Conservation (phyloP, 2,329 filamentous ascomycete species). For the Cladosporium sphaerospermum region DNA sequence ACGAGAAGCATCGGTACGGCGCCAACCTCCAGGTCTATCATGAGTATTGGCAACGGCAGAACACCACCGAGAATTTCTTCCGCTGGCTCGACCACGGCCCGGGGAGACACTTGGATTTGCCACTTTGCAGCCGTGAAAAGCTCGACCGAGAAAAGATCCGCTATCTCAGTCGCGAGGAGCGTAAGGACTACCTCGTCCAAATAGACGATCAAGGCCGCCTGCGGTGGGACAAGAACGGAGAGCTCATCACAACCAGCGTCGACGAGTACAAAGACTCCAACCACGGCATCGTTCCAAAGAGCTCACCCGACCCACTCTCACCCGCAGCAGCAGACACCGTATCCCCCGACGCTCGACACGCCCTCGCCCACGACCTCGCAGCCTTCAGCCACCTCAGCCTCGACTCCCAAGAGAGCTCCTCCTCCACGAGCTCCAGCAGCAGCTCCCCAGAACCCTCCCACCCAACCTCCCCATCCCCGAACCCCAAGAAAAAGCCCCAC, state of each 20-base stretch:
- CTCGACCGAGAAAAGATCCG: conserved; percentile 74
- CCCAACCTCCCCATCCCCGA: conserved; percentile 32
- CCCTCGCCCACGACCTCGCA: neutral
- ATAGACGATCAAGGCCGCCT: conserved; percentile 68
- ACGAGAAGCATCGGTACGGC: conserved; percentile 75
- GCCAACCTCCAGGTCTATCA: conserved; percentile 77
- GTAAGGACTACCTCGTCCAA: conserved; percentile 70
- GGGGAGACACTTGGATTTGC: conserved; percentile 62
- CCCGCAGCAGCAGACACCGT: conserved; percentile 13
- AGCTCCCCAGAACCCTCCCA: neutral
- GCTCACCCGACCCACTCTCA: conserved; percentile 35
- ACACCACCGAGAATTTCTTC: conserved; percentile 78
- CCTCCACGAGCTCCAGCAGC: conserved; percentile 8
- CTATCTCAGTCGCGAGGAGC: conserved; percentile 77
- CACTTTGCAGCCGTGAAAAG: conserved; percentile 63
- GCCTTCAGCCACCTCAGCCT: conserved; percentile 1
- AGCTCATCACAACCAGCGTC: conserved; percentile 67
- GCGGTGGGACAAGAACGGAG: conserved; percentile 78
- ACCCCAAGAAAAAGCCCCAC: conserved; percentile 38
- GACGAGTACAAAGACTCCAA: conserved; percentile 70
- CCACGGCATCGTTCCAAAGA: conserved; percentile 48
- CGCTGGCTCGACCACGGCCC: conserved; percentile 84
- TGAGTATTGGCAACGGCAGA: conserved; percentile 67
- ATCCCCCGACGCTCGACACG: conserved; percentile 7
- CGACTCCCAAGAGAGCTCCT: conserved; percentile 2